Evolutionary conservation across 768 basidiomycete genomes (phyloP), one percentile per base, ranked within the genome.

Genomic region (Boletus rubropictus): DNA sequence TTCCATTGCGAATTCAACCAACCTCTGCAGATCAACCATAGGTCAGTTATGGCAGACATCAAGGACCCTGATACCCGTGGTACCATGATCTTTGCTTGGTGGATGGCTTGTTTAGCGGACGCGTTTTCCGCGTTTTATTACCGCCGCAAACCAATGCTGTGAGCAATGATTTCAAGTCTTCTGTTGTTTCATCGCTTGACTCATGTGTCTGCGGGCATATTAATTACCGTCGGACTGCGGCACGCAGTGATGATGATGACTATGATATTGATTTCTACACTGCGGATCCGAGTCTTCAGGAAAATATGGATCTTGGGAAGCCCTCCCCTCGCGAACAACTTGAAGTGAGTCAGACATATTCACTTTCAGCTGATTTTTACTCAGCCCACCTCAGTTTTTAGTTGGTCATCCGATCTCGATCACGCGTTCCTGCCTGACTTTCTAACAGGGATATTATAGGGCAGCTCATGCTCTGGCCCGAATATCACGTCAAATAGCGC

Each of bases 71-170:
- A 89, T 58, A 80, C 74, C 41, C 80, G 84, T 43, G 84, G 86
- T 21, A 89, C 85, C 6, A 87, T 91, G 83, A 85, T 88, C 42
- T 92, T 90, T 60, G 85, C 90, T 1, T 93, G 91, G 86, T 94
- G 92, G 90, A 86, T 92, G 80, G 84, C 90, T 7, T 88, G 85
- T 65, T 72, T 92, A 38, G 75, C 79, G 28, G 93, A 96, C 59
- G 88, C 89, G 7, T 90, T 86, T 67, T 80, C 81, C 22, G 79
- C 89, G 25, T 81, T 82, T 27, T 92, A 90, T 66, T 89, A 91
- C 69, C 80, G 89, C 51, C 76, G 84, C 52, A 90, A 91, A 67
- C 89, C 90, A 7, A 75, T 85, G 56, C 71, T 93, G 71, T 81
- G 56, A 57, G 78, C 64, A 33, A 37, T 28, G 33, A 15, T 20